These are phyloP conservation scores for Plectranthus barbatus DNA, from an alignment of 257 asterid species.

Conservation along the genomic window DNA sequence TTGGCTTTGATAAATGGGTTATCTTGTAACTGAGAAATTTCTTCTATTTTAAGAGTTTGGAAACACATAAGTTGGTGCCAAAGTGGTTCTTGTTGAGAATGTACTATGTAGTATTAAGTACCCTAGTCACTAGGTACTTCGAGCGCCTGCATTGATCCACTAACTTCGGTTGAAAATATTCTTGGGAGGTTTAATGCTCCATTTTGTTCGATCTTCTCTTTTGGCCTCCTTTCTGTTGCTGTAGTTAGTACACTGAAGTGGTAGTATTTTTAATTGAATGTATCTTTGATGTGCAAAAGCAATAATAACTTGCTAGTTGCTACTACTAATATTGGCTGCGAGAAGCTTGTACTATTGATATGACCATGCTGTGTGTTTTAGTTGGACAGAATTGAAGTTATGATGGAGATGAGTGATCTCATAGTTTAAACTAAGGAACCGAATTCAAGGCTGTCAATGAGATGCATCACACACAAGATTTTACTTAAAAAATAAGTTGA, in stretches of 20 bases:
- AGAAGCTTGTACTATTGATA: too few relatives aligned
- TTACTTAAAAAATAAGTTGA: not conserved
- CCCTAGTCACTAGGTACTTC: not conserved
- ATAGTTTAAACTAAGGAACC: not conserved
- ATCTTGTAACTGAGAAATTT: not conserved
- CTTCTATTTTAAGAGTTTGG: not conserved
- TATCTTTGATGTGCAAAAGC: not conserved
- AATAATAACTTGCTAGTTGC: not conserved
- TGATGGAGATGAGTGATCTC: not conserved
- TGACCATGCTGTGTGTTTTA: not conserved
- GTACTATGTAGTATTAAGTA: not conserved
- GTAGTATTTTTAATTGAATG: too few relatives aligned
- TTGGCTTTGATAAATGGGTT: not conserved
- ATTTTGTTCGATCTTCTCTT: not conserved
- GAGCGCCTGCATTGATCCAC: not conserved
- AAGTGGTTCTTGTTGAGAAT: not conserved
- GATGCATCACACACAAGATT: not conserved
- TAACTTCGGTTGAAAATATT: too few relatives aligned
- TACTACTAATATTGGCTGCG: not conserved
- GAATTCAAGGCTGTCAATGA: not conserved
- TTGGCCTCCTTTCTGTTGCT: not conserved
- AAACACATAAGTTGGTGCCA: not conserved
- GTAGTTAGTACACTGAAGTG: not conserved
- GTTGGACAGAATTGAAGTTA: not conserved
- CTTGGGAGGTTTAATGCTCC: not conserved